Base-by-base conservation (phyloP, 73 alveolate genomes). In the Paramecium tetraurelia region DNA sequence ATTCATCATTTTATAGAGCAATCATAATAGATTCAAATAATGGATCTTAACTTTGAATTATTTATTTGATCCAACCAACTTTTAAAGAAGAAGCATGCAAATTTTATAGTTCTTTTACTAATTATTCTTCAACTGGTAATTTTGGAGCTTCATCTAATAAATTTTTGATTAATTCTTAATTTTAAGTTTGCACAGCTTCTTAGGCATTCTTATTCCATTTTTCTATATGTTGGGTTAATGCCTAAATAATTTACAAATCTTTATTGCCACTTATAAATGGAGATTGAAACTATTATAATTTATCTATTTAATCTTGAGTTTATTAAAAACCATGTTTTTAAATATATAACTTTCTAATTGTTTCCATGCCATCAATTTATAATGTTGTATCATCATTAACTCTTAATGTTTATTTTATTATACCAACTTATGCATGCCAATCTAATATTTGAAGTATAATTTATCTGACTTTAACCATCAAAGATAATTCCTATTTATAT, bases 391-490 rank as follows among this genome's bases (percentile, higher is more conserved):
- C 58, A 75, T 38, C 68, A 75, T 36, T 75, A 1, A 75, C 18
- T 75, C 59, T 75, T 21, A 75, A 41, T 9, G 35, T 75, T 10
- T 75, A 75, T 75, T 75, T 75, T 4, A 75, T 75, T 1, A 75
- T 75, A 20, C n/a, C 12, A 5, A 75, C 87, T 41, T 75, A 75
- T 14, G 87, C 87, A 75, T 75, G 46, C 87, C 87, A 75, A 35
- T 75, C 87, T 75, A 75, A 38, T 3, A 75, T 75, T 7, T 36
- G n/a, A 3, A 75, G 2, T 21, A 75, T 75, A 12, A 18, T 38
- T 1, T 41, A 5, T 75, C 69, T 75, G n/a, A 75, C 87, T 41
- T 75, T 38, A 0, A 7, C n/a, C 87, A 75, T 75, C 14, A 75
- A 18, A 36, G 38, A 3, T 10, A 35, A 18, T 20, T 75, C 87